Base-by-base conservation (phyloP, 345 rosid genomes). In the Lepidium sativum region DNA sequence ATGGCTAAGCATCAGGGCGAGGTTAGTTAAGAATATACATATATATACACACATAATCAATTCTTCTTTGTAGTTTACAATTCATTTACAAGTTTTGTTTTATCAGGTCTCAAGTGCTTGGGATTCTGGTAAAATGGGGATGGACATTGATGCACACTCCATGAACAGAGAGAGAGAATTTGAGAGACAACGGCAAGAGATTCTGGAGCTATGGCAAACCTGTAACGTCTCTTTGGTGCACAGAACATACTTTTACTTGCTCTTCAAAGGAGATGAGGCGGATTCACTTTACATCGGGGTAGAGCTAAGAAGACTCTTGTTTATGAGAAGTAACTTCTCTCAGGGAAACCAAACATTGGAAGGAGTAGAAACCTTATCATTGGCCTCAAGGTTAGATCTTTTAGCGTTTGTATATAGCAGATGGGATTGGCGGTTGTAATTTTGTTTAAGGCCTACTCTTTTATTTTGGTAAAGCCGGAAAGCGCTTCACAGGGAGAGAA, bases 211-310 rank as follows among this genome's bases (percentile, higher is more conserved):
- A 32, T 94, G 99, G 99, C 89, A 90, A 50, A 66, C 67, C 41
- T 94, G 99, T 80, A 76, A 85, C 42, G 79, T 90, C 58, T 86
- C 99, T 34, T 65, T 94, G 79, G 79, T 88, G 49, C 95, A 94
- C 78, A 80, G 99, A 77, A 94, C 99, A 11, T 94, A 90, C 68
- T 94, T 90, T 69, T 88, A 80, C 80, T 78, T 94, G 77, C 96
- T 94, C 38, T 88, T 94, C 52, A 86, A 82, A 76, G 99, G 99
- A 43, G 96, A 94, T 63, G 83, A 83, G 5, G 54, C 82, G 8
- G 99, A 94, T 81, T 88, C 92, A 54, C 82, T 88, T 49, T 94
- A 94, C 82, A 75, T 88, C 70, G 99, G 84, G 65, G 99, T 94
- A n/a, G 99, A 94, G 83, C 81, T 82, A 39, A 79, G 92, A 72